A percentile compares a stretch with the other conserved stretches of the same genome.
These are phyloP conservation scores for Metarhizium guizhouense DNA, from an alignment of 2,329 filamentous ascomycete genomes.

Conservation along the genomic window DNA sequence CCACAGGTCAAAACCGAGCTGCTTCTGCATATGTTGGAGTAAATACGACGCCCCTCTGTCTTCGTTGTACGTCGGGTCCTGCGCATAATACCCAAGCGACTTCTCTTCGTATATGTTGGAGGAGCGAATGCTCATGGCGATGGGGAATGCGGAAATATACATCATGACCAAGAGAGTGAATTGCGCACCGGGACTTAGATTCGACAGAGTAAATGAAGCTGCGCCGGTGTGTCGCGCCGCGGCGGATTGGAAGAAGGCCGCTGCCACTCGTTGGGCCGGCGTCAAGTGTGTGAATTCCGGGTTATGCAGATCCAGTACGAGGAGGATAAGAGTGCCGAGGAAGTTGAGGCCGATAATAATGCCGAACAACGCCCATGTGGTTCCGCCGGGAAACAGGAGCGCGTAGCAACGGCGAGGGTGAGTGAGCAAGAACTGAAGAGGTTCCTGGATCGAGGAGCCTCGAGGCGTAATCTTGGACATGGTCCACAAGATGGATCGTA, in stretches of 20 bases:
- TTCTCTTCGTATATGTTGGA: constrained; percentile 55
- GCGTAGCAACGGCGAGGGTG: constrained; percentile 56
- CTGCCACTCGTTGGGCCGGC: constrained; percentile 37
- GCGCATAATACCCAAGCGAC: constrained; percentile 48
- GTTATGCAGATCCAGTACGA: constrained; percentile 42
- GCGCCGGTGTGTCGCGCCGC: constrained; percentile 39
- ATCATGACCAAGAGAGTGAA: constrained; percentile 55
- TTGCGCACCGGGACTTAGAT: constrained; percentile 44
- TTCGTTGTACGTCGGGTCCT: constrained; percentile 21
- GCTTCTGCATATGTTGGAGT: constrained; percentile 25
- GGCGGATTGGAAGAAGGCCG: constrained; percentile 49
- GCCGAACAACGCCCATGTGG: constrained; percentile 48
- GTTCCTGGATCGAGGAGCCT: constrained; percentile 27
- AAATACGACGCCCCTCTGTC: constrained; percentile 19
- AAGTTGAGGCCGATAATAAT: constrained; percentile 43
- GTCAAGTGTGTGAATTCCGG: constrained; percentile 36
- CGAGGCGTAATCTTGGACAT: constrained; percentile 37
- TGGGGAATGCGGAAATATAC: constrained; percentile 54
- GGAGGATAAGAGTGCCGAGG: constrained; percentile 46
- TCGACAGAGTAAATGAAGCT: constrained; percentile 39
- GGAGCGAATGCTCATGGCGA: constrained; percentile 52
- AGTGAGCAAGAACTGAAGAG: constrained; percentile 49
- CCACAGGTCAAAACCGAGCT: constrained; percentile 32
- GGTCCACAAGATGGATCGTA: constrained; percentile 49
- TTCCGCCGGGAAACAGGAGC: constrained; percentile 49